Percentiles rank a stretch among this genome's conserved stretches.
phyloP scores from a whole-genome alignment of 2,329 filamentous ascomycete species.

The Triangularia verruculosa region DNA sequence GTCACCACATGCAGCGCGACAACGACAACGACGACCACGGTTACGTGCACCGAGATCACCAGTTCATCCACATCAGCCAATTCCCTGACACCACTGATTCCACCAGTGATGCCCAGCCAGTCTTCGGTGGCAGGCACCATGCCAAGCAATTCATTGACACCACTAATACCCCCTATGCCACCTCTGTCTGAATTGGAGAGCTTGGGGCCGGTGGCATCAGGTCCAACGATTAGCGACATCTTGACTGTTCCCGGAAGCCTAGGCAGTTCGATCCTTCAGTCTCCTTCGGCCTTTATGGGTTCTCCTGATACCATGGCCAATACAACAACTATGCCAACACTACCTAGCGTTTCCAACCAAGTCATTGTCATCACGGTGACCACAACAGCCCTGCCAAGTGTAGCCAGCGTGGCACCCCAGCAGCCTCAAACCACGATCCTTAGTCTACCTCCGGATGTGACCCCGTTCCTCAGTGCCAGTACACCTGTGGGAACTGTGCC shows the following conservation, averaged over 20 bases:
- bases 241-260: constrained; percentile 1
- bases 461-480: not conserved
- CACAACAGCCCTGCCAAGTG: not conserved
- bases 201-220: not conserved
- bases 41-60: constrained; percentile 8
- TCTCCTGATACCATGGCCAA: not conserved
- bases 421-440: not conserved
- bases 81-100: not conserved
- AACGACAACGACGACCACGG: constrained; percentile 12
- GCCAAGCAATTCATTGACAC: not conserved
- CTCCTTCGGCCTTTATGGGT: not conserved
- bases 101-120: not conserved
- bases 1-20: constrained; percentile 16
- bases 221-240: not conserved
- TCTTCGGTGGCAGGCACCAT: not conserved
- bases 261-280: not conserved
- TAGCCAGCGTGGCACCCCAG: not conserved
- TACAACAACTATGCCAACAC: not conserved
- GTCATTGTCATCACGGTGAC: not conserved
- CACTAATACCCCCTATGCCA: not conserved
- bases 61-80: not conserved
- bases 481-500: not conserved
- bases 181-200: not conserved
- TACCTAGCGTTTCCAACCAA: not conserved
- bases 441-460: not conserved